These are phyloP conservation scores for Entonaema liquescens DNA, from an alignment of 495 filamentous ascomycete species.

Conservation along the genomic window DNA sequence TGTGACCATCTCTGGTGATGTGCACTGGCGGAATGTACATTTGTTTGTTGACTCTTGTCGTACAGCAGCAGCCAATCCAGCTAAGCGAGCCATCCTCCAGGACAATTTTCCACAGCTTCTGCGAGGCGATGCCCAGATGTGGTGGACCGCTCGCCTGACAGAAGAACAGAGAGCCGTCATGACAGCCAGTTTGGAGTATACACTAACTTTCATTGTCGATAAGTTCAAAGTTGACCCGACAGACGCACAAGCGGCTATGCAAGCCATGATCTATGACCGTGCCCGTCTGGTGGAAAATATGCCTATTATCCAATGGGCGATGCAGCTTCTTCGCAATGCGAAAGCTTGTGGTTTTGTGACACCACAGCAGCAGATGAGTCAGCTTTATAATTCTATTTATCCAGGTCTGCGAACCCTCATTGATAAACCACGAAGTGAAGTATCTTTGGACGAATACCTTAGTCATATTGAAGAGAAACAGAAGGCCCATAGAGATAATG, in stretches of 20 bases:
- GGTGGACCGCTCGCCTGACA: neutral
- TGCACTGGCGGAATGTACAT: neutral
- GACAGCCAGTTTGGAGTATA: neutral
- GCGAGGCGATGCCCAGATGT: neutral
- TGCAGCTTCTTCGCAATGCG: neutral
- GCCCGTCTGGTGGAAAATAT: neutral
- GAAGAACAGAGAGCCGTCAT: neutral
- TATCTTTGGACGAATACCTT: neutral
- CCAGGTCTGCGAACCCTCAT: neutral
- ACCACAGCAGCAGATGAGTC: neutral
- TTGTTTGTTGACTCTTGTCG: neutral
- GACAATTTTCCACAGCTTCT: neutral
- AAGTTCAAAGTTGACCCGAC: neutral
- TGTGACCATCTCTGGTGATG: neutral
- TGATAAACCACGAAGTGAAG: too few species aligned
- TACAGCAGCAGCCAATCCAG: neutral
- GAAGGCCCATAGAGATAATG: neutral
- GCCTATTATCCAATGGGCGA: neutral
- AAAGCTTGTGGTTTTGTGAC: neutral
- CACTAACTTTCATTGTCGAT: neutral
- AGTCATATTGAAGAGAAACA: neutral
- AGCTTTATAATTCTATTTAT: neutral
- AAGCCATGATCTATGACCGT: neutral
- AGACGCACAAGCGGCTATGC: neutral
- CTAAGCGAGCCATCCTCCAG: neutral